phyloP scores from a whole-genome alignment of 2,329 filamentous ascomycete genomes.

The Beauveria sp. region DNA sequence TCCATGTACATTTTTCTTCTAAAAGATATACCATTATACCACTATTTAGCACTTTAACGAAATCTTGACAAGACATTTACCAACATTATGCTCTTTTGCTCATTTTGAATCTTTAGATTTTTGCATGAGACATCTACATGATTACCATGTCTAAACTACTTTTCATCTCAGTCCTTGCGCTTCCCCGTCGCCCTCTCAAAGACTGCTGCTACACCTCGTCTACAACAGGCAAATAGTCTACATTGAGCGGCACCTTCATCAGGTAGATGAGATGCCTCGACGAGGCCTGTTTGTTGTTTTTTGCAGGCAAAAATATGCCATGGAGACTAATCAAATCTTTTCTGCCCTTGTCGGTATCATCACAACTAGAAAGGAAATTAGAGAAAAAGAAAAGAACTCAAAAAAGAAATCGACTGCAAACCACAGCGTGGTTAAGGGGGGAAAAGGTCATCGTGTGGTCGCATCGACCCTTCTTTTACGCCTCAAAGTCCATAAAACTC shows the following conservation, averaged over 20 bases:
- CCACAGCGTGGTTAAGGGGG: not conserved
- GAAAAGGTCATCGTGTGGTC: constrained; percentile 1
- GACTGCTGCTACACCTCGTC: not conserved
- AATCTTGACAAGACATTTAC: not conserved
- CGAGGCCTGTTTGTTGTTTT: not conserved
- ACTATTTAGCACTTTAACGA: not conserved
- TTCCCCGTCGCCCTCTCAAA: not conserved
- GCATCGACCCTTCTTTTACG: constrained; percentile 2
- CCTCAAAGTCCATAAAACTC: constrained; percentile 53
- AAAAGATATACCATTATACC: constrained; percentile 1
- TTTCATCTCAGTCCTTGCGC: not conserved
- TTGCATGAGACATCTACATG: not conserved
- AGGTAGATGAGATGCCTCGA: not conserved
- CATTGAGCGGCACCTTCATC: not conserved
- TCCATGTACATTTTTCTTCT: not conserved
- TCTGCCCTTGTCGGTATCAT: constrained; percentile 11
- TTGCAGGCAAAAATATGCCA: not conserved
- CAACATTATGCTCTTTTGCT: too few species aligned
- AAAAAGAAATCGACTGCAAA: not conserved
- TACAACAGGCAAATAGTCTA: not conserved
- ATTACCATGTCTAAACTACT: not conserved
- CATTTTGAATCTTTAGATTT: not conserved
- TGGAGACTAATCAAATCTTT: constrained; percentile 4
- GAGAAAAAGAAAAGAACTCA: not conserved
- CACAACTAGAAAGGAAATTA: constrained; percentile 12